Base-by-base conservation (phyloP, 805 yeast genomes). In the Lachancea meyersii region DNA sequence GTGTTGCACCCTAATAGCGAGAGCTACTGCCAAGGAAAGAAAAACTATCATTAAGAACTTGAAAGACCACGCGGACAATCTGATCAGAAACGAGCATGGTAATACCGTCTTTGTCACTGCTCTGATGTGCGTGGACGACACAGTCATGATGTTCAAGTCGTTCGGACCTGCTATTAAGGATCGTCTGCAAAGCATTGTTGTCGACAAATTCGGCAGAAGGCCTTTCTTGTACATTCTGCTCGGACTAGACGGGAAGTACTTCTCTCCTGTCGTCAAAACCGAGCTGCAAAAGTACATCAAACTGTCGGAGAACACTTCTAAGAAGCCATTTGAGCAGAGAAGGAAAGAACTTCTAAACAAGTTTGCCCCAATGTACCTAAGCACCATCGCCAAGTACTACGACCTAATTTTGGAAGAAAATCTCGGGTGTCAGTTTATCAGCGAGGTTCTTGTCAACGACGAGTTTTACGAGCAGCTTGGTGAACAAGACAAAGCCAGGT, bases 21-120 rank as follows among this genome's bases (percentile, higher is more conserved):
- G 74, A 44, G 91, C 96, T 26, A 83, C 71, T 50, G 97, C 97
- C 20, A 91, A 91, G 68, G 96, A 91, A 67, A 82, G 96, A 71
- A 91, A 89, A 67, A 60, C 62, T 38, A 77, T 91, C 43, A 70
- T 89, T 48, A 85, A 76, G 65, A 61, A 81, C 13, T 74, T 91
- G 63, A 85, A 81, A 58, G 75, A 75, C 24, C 96, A 87, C 64
- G 82, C 80, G n/a, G 69, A 72, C 35, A 82, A 81, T 48, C 71
- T 89, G 61, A 79, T 86, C 42, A 76, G 79, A 48, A 91, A 91
- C 61, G 96, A 89, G 64, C 76, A 76, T 60, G 98, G 98, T 60
- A 83, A 86, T 63, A 54, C 73, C 35, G 97, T 89, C 11, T 73
- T 89, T 49, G 82, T 78, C 52, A 76, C 91, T 10, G 68, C 87